Evolutionary conservation across 352 stramenopile genomes (phyloP).

Genomic region (Pythium monospermum): DNA sequence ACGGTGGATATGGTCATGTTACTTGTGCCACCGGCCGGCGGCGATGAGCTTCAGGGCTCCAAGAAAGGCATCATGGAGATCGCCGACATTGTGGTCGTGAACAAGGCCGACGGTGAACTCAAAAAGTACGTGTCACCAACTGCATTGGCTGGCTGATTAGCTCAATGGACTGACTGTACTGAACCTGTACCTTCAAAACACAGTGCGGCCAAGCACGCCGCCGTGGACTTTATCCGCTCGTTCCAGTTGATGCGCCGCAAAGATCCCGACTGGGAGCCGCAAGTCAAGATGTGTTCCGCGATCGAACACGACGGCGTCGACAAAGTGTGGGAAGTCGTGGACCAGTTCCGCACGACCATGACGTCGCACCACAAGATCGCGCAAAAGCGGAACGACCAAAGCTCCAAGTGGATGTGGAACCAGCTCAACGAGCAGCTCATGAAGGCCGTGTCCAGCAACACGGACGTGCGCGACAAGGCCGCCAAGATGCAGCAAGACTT

Average conservation of each 20-base stretch:
- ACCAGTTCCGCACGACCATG: slow-evolving; percentile 60
- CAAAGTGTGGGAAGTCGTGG: slow-evolving; percentile 62
- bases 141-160: too few relatives aligned
- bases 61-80: slow-evolving; percentile 99
- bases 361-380: slow-evolving; percentile 54
- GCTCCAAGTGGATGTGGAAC: slow-evolving; percentile 82
- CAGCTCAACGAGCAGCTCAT: slow-evolving; percentile 75
- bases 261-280: slow-evolving; percentile 74
- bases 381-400: slow-evolving; percentile 64
- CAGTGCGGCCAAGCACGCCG: slow-evolving; percentile 66
- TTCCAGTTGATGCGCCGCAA: slow-evolving; percentile 82
- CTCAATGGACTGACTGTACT: too few relatives aligned
- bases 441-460: slow-evolving; percentile 44
- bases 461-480: slow-evolving; percentile 38
- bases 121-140: slow-evolving; percentile 31
- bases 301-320: slow-evolving; percentile 64
- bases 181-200: too few relatives aligned
- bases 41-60: slow-evolving; percentile 95
- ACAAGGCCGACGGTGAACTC: slow-evolving; percentile 95
- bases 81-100: slow-evolving; percentile 95
- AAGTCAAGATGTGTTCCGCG: slow-evolving; percentile 71
- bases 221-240: slow-evolving; percentile 74
- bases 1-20: slow-evolving; percentile 96
- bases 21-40: slow-evolving; percentile 92
- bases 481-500: slow-evolving; percentile 59